Percentiles rank a stretch among this genome's conserved stretches.
Conservation (phyloP, 2,329 filamentous ascomycete genomes). For the Ophiosphaerella korrae region DNA sequence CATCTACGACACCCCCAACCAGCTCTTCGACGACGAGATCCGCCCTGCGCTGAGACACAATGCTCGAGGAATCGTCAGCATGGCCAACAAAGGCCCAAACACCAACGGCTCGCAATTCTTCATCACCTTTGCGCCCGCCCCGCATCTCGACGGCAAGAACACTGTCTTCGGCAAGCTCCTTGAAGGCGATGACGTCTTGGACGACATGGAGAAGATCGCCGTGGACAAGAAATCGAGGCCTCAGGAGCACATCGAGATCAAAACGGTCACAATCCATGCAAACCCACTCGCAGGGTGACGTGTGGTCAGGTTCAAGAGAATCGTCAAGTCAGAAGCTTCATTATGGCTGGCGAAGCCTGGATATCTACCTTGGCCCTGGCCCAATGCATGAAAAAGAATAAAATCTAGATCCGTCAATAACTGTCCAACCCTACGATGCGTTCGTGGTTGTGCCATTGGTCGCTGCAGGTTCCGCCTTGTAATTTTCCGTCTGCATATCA, state of each 20-base stretch:
- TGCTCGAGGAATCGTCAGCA: constrained; percentile 71
- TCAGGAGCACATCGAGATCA: constrained; percentile 68
- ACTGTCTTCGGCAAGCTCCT: constrained; percentile 80
- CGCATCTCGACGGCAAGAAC: constrained; percentile 82
- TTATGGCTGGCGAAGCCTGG: constrained; percentile 42
- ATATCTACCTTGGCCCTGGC: constrained; percentile 40
- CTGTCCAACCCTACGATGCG: constrained; percentile 11
- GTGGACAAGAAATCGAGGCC: constrained; percentile 81
- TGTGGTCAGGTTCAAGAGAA: background rate
- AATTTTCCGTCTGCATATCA: constrained; percentile 92
- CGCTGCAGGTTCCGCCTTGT: constrained; percentile 61
- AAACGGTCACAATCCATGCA: constrained; percentile 75
- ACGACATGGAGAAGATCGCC: constrained; percentile 71
- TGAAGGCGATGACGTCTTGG: constrained; percentile 65
- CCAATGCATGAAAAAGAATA: constrained; percentile 27
- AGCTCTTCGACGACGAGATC: constrained; percentile 80
- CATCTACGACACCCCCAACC: constrained; percentile 62
- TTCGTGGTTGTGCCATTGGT: constrained; percentile 29
- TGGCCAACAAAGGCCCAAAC: constrained; percentile 77
- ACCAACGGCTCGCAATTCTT: constrained; percentile 85
- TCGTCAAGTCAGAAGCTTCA: constrained; percentile 15
- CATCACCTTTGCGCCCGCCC: constrained; percentile 75
- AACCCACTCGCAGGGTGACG: constrained; percentile 72
- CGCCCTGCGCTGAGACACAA: constrained; percentile 71
- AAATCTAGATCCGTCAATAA: constrained; percentile 16